Conservation (phyloP, 257 asterid species). For the Asclepias syriaca region DNA sequence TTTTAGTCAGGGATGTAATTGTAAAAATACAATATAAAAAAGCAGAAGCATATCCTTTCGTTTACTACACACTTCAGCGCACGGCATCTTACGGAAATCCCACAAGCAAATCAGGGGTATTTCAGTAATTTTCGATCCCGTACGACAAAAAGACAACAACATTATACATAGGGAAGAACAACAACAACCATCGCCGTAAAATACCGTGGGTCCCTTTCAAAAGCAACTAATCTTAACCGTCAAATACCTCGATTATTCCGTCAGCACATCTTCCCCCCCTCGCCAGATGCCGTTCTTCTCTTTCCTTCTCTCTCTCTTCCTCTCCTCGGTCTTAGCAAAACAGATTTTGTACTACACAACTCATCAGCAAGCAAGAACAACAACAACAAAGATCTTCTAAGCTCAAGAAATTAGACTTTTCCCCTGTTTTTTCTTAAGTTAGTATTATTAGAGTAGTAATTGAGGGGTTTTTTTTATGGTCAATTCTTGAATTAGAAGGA, state of each 20-base stretch:
- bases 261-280: conserved; percentile 8
- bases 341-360: background rate
- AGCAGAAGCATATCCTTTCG: background rate
- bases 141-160: background rate
- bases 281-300: background rate
- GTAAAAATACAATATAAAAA: background rate
- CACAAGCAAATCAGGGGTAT: background rate
- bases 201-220: conserved; percentile 2
- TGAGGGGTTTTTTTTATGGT: conserved; percentile 8
- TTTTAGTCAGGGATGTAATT: background rate
- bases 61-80: background rate
- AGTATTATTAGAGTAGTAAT: too few species aligned
- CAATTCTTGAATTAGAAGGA: conserved; percentile 19
- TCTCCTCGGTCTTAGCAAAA: conserved; percentile 7
- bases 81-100: background rate
- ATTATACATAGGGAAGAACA: background rate
- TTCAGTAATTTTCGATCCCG: background rate
- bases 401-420: conserved; percentile 1
- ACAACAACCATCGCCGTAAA: conserved; percentile 8
- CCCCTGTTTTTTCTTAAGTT: background rate
- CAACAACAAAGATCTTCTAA: background rate
- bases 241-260: conserved; percentile 17
- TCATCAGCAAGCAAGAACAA: background rate
- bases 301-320: background rate
- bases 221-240: conserved; percentile 33